Percentiles rank a stretch among this genome's conserved stretches.
Conservation (phyloP, 768 basidiomycete genomes). For the Thelephora aurantiotincta region DNA sequence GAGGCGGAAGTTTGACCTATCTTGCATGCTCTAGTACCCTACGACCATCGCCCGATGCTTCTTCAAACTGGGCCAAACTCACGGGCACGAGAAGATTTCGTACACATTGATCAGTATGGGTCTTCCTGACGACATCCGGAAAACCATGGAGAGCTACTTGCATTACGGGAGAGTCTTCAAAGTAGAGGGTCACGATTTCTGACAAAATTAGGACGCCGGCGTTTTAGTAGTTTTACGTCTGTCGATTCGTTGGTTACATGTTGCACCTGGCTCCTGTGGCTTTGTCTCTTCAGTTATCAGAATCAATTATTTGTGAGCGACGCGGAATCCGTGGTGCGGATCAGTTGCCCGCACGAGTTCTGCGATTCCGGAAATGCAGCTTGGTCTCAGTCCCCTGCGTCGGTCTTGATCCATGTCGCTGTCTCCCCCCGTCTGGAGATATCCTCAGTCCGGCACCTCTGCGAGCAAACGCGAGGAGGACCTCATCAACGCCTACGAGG, state of each 20-base stretch:
- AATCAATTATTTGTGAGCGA: no score
- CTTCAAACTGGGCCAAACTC: slow-evolving; percentile 86
- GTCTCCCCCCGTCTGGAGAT: slow-evolving; percentile 44
- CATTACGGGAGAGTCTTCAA: slow-evolving; percentile 81
- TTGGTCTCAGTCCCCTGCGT: background rate
- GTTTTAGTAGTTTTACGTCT: background rate
- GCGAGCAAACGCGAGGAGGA: slow-evolving; percentile 50
- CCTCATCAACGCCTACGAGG: slow-evolving; percentile 80
- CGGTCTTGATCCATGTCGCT: slow-evolving; percentile 16
- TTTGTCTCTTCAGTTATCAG: background rate
- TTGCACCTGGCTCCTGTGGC: background rate
- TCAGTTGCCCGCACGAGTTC: no score
- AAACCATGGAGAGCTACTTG: slow-evolving; percentile 87
- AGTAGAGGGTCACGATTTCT: slow-evolving; percentile 79
- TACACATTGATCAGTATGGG: slow-evolving; percentile 93
- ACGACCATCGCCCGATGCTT: slow-evolving; percentile 81
- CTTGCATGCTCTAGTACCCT: slow-evolving; percentile 46
- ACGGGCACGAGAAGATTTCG: slow-evolving; percentile 88
- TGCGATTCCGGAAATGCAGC: background rate
- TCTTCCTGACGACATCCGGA: slow-evolving; percentile 76
- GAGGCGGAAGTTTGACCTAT: slow-evolving; percentile 1
- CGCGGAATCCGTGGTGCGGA: no score
- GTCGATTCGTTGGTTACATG: no score
- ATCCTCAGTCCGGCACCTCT: slow-evolving; percentile 35
- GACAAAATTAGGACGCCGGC: background rate